These are phyloP conservation scores for Tephrocybe sp. DNA, from an alignment of 768 basidiomycete species.

Conservation along the genomic window DNA sequence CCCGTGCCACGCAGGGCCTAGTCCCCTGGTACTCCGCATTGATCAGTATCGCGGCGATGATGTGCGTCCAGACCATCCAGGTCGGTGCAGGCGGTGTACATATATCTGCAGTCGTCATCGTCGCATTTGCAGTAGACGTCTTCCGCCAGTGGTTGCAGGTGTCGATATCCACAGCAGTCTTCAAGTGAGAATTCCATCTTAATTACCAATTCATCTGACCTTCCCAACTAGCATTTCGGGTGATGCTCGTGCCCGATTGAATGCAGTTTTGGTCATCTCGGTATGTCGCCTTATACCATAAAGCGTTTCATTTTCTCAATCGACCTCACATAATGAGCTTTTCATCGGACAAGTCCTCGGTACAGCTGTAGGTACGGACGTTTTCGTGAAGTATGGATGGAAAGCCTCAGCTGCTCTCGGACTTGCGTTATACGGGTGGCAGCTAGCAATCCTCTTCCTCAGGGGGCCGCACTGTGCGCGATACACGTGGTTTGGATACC, in stretches of 20 bases:
- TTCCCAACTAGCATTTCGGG: conserved; percentile 31
- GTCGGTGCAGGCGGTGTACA: conserved; percentile 66
- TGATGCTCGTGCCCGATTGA: conserved; percentile 63
- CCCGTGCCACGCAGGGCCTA: conserved; percentile 63
- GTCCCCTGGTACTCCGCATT: conserved; percentile 77
- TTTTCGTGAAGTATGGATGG: conserved; percentile 70
- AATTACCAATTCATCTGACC: not conserved
- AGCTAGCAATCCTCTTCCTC: conserved; percentile 47
- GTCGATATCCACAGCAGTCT: conserved; percentile 57
- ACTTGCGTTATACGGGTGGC: conserved; percentile 50
- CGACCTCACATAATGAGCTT: conserved; percentile 25
- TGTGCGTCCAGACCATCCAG: conserved; percentile 60
- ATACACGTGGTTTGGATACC: conserved; percentile 55
- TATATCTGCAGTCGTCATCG: conserved; percentile 67
- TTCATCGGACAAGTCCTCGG: conserved; percentile 78
- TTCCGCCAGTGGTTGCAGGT: conserved; percentile 76
- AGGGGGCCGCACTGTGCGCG: conserved; percentile 60
- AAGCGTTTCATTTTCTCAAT: not conserved
- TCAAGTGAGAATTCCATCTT: conserved; percentile 35
- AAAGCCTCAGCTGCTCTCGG: conserved; percentile 53
- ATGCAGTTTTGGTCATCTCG: conserved; percentile 71
- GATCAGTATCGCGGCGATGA: conserved; percentile 43
- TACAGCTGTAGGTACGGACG: conserved; percentile 60
- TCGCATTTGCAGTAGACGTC: conserved; percentile 67
- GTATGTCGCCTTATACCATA: conserved; percentile 32